phyloP scores from a whole-genome alignment of 108 stramenopile genomes.

The Aureococcus anophagefferens region DNA sequence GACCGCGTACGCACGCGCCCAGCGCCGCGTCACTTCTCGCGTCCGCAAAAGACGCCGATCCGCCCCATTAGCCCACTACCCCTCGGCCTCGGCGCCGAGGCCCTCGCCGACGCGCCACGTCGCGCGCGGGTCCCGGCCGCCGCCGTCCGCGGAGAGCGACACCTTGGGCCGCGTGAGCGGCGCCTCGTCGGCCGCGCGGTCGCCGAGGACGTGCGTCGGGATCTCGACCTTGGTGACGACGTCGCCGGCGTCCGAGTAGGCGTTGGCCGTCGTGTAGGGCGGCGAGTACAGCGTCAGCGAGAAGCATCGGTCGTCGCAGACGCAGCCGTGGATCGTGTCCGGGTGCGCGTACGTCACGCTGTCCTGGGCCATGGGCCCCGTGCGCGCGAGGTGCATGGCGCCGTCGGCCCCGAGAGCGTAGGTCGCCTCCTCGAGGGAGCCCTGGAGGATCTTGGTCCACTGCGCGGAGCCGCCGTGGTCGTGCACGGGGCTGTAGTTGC shows the following conservation, averaged over 20 bases:
- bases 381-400: background rate
- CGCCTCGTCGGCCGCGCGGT: background rate
- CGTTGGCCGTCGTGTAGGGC: background rate
- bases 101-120: too few relatives aligned
- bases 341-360: background rate
- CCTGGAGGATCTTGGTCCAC: slow-evolving; percentile 15
- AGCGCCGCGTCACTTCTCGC: too few relatives aligned
- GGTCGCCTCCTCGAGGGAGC: slow-evolving; percentile 2
- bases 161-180: too few relatives aligned
- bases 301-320: background rate
- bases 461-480: slow-evolving; percentile 13
- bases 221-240: background rate
- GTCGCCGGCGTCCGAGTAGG: background rate
- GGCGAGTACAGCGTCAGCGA: background rate
- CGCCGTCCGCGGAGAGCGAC: too few relatives aligned
- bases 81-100: too few relatives aligned
- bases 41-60: too few relatives aligned
- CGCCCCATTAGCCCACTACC: too few relatives aligned
- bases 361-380: background rate
- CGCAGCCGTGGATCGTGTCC: background rate
- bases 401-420: background rate
- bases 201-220: background rate
- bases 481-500: slow-evolving; percentile 8
- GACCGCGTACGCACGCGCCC: too few relatives aligned
- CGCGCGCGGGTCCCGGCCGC: too few relatives aligned